phyloP scores from a whole-genome alignment of 768 basidiomycete species.

The Coprinellus aureogranulatus region DNA sequence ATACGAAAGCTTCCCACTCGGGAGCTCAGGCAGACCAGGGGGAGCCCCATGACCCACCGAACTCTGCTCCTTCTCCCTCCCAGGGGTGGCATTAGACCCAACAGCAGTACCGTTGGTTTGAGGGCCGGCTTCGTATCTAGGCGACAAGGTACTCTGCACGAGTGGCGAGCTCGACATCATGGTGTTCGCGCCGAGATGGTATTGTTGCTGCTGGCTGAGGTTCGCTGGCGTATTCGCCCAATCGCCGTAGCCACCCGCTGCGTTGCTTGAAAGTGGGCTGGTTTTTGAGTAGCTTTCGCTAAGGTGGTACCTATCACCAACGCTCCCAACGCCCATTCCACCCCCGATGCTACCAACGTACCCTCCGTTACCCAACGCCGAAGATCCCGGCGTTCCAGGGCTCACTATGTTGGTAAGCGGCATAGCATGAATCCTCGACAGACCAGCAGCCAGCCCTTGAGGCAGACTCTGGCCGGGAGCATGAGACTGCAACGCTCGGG shows the following conservation, averaged over 20 bases:
- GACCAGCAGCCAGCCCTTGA: constrained; percentile 87
- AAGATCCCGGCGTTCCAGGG: constrained; percentile 21
- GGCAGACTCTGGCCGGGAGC: constrained; percentile 90
- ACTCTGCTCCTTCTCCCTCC: constrained; percentile 3
- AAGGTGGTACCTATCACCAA: not conserved
- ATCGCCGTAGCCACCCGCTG: no score
- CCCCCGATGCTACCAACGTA: not conserved
- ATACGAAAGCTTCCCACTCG: constrained; percentile 53
- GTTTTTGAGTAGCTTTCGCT: not conserved
- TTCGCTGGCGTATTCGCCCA: no score
- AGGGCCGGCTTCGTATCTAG: no score
- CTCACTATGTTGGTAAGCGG: constrained; percentile 37
- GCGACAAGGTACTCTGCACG: no score
- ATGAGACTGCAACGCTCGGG: constrained; percentile 80
- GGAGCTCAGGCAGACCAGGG: constrained; percentile 1
- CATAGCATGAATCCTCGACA: constrained; percentile 83
- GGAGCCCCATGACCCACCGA: constrained; percentile 46
- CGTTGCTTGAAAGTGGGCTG: no score
- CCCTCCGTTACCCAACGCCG: constrained; percentile 10
- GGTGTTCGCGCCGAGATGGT: no score
- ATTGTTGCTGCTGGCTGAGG: no score
- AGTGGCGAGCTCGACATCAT: no score
- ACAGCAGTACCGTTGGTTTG: no score
- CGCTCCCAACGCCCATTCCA: not conserved
- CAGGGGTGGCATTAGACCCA: no score